phyloP scores from a whole-genome alignment of 257 asterid genomes.

The Vinca minor region DNA sequence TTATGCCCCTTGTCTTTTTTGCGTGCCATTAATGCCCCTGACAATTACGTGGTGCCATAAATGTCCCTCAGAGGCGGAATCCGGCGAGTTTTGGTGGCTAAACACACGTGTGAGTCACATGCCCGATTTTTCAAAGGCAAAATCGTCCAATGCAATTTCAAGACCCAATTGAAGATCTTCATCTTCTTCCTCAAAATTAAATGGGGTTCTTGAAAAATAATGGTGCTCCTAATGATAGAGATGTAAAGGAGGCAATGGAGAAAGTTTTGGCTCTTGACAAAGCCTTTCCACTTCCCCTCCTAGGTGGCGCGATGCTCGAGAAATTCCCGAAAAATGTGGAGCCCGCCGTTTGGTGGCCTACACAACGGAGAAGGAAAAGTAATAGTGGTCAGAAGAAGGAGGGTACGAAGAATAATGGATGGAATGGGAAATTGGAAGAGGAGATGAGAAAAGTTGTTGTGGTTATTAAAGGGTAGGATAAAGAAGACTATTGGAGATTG shows the following conservation, averaged over 20 bases:
- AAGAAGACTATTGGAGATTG: constrained; percentile 43
- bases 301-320: constrained; percentile 30
- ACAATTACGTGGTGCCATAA: too few species aligned
- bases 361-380: constrained; percentile 14
- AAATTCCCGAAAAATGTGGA: constrained; percentile 29
- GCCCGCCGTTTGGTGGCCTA: constrained; percentile 64
- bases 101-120: too few species aligned
- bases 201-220: too few species aligned
- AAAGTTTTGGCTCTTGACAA: constrained; percentile 54
- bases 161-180: too few species aligned
- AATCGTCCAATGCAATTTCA: too few species aligned
- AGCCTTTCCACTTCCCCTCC: constrained; percentile 46
- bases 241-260: constrained; percentile 46
- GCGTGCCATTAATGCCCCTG: too few species aligned
- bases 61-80: too few species aligned
- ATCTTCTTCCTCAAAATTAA: too few species aligned
- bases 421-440: constrained; percentile 43
- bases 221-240: constrained; percentile 26
- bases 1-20: too few species aligned
- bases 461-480: constrained; percentile 31
- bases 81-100: too few species aligned
- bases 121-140: too few species aligned
- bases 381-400: neutral
- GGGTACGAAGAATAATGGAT: constrained; percentile 42
- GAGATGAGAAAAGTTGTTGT: constrained; percentile 45